A percentile compares a stretch with the other conserved stretches of the same genome.
Evolutionary conservation across 805 yeast genomes (phyloP).

Genomic region (Yarrowia phangngaensis): DNA sequence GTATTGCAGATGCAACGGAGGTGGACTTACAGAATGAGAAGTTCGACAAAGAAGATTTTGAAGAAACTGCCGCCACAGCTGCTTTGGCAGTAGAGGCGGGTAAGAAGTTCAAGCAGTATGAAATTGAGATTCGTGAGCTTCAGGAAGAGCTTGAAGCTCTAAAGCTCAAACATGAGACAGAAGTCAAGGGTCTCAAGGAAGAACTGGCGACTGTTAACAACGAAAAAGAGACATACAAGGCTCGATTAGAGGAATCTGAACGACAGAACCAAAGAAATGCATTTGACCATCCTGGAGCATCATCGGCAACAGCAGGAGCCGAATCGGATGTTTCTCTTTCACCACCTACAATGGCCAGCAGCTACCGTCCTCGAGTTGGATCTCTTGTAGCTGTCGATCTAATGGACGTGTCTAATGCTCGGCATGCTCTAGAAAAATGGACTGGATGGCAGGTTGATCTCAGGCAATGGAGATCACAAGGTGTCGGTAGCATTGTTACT

Average conservation of each 20-base stretch:
- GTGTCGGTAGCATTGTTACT: conserved; percentile 59
- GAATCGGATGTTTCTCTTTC: conserved; percentile 33
- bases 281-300: conserved; percentile 21
- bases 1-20: conserved; percentile 29
- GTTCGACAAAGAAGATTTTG: conserved; percentile 24
- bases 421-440: conserved; percentile 64
- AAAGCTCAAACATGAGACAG: conserved; percentile 27
- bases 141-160: conserved; percentile 33
- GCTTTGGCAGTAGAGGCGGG: conserved; percentile 17
- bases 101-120: conserved; percentile 12
- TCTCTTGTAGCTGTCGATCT: conserved; percentile 40
- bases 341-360: conserved; percentile 28
- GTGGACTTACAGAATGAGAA: conserved; percentile 24
- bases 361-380: conserved; percentile 28
- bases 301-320: no score
- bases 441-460: conserved; percentile 83
- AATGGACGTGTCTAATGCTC: conserved; percentile 43
- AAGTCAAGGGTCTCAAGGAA: conserved; percentile 21
- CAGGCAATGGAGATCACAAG: conserved; percentile 73
- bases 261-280: conserved; percentile 31
- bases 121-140: conserved; percentile 2
- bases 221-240: conserved; percentile 28
- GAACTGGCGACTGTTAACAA: conserved; percentile 24
- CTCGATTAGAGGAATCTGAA: conserved; percentile 30
- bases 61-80: conserved; percentile 19